phyloP scores from a whole-genome alignment of 2,329 filamentous ascomycete genomes.

The Cladorrhinum sp. region DNA sequence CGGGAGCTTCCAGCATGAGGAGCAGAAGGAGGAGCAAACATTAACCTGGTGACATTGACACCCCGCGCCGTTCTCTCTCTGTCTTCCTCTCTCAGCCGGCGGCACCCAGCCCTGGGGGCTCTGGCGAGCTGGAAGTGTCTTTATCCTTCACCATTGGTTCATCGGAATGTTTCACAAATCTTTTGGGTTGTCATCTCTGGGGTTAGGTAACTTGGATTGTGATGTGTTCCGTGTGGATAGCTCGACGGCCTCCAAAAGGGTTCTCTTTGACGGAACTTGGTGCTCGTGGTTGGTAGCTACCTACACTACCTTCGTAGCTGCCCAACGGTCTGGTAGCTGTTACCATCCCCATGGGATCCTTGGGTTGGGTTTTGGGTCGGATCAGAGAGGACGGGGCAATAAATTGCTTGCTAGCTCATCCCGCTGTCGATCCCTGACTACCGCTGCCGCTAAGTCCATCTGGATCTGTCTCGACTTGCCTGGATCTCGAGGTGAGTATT shows the following conservation, averaged over 20 bases:
- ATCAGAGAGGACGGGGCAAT: not conserved
- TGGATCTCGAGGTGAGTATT: not conserved
- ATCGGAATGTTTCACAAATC: not conserved
- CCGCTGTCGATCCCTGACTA: not conserved
- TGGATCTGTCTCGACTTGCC: not conserved
- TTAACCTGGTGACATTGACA: too few species aligned
- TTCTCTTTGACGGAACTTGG: not conserved
- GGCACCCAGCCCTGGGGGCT: slow-evolving; percentile 10
- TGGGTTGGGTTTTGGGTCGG: not conserved
- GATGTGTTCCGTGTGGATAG: too few species aligned
- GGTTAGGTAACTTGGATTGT: not conserved
- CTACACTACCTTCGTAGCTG: too few species aligned
- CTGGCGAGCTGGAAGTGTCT: slow-evolving; percentile 1
- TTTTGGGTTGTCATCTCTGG: not conserved
- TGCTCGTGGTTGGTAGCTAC: too few species aligned
- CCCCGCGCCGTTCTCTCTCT: not conserved
- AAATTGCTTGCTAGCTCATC: not conserved
- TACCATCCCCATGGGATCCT: not conserved
- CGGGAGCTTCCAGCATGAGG: not conserved
- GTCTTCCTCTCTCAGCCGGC: slow-evolving; percentile 15
- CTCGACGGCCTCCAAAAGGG: not conserved
- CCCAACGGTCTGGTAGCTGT: not conserved
- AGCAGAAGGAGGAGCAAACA: too few species aligned
- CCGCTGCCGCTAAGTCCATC: not conserved
- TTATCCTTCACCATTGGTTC: slow-evolving; percentile 4